A percentile compares a stretch with the other conserved stretches of the same genome.
phyloP scores from a whole-genome alignment of 495 filamentous ascomycete genomes.

The Penicillium cataractarum region DNA sequence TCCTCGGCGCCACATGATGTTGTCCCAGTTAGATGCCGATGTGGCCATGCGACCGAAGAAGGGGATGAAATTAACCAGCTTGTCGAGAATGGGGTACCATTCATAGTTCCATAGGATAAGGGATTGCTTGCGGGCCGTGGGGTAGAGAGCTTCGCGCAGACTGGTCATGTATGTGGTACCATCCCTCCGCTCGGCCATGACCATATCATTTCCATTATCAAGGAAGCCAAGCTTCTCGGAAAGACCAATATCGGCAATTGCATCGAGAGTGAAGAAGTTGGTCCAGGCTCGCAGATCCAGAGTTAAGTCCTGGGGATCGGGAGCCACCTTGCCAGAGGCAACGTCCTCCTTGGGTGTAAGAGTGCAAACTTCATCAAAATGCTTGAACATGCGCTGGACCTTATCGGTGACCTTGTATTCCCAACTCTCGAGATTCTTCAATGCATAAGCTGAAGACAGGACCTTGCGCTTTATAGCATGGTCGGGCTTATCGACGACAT shows the following conservation, averaged over 20 bases:
- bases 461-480: conserved; percentile 55
- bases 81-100: conserved; percentile 44
- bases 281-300: conserved; percentile 52
- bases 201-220: conserved; percentile 48
- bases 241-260: conserved; percentile 58
- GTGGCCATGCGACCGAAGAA: conserved; percentile 30
- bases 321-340: conserved; percentile 27
- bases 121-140: conserved; percentile 46
- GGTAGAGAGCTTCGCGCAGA: conserved; percentile 51
- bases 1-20: conserved; percentile 44
- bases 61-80: conserved; percentile 37
- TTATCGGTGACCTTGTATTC: conserved; percentile 60
- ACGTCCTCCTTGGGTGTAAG: conserved; percentile 27
- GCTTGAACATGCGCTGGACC: conserved; percentile 43
- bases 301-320: conserved; percentile 30
- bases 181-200: conserved; percentile 42
- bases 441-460: conserved; percentile 54
- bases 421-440: conserved; percentile 59
- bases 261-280: conserved; percentile 51
- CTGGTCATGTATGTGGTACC: conserved; percentile 45
- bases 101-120: conserved; percentile 52
- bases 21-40: conserved; percentile 29
- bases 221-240: conserved; percentile 56
- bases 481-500: conserved; percentile 52
- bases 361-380: conserved; percentile 42